These are phyloP conservation scores for Phytopythium sindhum DNA, from an alignment of 352 stramenopile genomes.

Conservation along the genomic window DNA sequence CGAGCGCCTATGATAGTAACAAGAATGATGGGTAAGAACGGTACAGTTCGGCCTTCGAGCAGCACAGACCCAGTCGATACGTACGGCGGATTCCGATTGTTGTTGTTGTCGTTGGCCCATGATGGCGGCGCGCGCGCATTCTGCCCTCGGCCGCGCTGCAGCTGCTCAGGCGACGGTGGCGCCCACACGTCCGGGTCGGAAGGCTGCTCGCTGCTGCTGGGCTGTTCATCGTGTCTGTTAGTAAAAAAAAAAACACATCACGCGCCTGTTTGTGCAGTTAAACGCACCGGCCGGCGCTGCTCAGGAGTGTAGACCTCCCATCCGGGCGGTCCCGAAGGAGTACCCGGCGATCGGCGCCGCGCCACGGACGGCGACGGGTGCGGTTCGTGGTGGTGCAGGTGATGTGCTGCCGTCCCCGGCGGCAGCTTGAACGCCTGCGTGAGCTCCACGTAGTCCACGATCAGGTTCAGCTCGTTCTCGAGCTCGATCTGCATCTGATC, in stretches of 20 bases:
- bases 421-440: slow-evolving; percentile 62
- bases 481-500: slow-evolving; percentile 72
- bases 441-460: slow-evolving; percentile 75
- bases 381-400: slow-evolving; percentile 28
- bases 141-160: slow-evolving; percentile 15
- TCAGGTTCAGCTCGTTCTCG: slow-evolving; percentile 73
- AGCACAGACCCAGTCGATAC: not conserved
- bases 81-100: slow-evolving; percentile 28
- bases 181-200: slow-evolving; percentile 74
- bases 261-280: not conserved
- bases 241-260: not conserved
- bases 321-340: slow-evolving; percentile 23
- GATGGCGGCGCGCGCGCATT: slow-evolving; percentile 33
- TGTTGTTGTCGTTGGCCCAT: slow-evolving; percentile 53
- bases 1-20: not conserved
- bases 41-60: not conserved
- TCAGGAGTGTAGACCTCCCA: slow-evolving; percentile 54
- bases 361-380: slow-evolving; percentile 11
- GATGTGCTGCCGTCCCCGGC: slow-evolving; percentile 26
- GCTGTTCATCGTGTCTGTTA: not conserved
- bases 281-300: slow-evolving; percentile 12
- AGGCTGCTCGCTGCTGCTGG: slow-evolving; percentile 16
- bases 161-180: slow-evolving; percentile 55
- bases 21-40: not conserved
- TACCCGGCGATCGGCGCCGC: slow-evolving; percentile 13